Evolutionary conservation across 2,329 filamentous ascomycete species (phyloP).

Genomic region (Talaromyces sp.): DNA sequence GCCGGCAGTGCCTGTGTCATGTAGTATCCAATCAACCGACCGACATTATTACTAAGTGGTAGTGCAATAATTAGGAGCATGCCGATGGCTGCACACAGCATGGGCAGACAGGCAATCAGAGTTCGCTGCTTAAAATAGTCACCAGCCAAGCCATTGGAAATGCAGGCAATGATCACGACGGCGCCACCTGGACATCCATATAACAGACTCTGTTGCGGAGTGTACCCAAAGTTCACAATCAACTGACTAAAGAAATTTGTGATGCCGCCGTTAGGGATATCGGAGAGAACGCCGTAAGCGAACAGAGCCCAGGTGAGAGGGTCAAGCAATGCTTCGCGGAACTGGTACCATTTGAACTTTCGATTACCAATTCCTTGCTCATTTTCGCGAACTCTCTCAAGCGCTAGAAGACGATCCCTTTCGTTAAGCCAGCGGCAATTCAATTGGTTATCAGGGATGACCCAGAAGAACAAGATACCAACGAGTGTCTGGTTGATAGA

Average conservation of each 20-base stretch:
- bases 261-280: slow-evolving; percentile 48
- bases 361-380: background rate
- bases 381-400: background rate
- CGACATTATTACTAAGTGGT: background rate
- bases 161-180: background rate
- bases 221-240: background rate
- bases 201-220: background rate
- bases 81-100: background rate
- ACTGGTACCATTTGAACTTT: background rate
- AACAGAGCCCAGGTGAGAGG: slow-evolving; percentile 45
- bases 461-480: background rate
- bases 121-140: background rate
- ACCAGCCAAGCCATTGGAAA: background rate
- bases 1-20: background rate
- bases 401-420: background rate
- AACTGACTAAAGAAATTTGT: slow-evolving; percentile 4
- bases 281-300: slow-evolving; percentile 49
- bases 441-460: background rate
- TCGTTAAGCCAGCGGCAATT: background rate
- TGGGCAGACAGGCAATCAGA: background rate
- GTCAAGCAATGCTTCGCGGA: background rate
- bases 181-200: background rate
- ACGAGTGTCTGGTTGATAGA: background rate
- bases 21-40: background rate
- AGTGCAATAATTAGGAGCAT: background rate